Evolutionary conservation across 1,284 basidiomycete genomes (phyloP), one percentile per base, ranked within the genome.

Genomic region (Puccinia horiana): DNA sequence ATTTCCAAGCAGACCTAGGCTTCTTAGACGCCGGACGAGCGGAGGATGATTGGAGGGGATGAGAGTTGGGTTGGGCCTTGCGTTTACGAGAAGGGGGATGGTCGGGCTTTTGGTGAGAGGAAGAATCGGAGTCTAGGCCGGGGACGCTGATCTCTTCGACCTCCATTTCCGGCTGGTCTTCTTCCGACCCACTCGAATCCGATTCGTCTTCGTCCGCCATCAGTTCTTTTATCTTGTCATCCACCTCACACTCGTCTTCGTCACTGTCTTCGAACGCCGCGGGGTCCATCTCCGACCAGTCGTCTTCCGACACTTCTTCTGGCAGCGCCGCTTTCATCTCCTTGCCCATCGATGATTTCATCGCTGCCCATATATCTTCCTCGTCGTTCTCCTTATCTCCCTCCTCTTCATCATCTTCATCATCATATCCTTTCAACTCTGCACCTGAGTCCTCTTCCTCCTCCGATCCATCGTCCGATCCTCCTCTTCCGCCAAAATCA

Each of bases 1-100:
- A 89, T 84, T 90, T 89, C 87, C 92, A 87, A 88, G 92, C 93
- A 18, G 61, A 89, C 93, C 93, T 52, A 16, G 9, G 9, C 85
- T 89, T 90, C 85, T 65, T 63, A 29, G 40, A 2, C 82, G 86
- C 87, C 61, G 84, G 84, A 20, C 89, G 89, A 44, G 88, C 89
- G 8, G 87, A 88, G 20, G 85, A 76, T 58, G 86, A 85, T 37
- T 85, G n/a, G 11, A 85, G 67, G 75, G 85, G 85, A 29, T 82
- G 84, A 56, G 20, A 61, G 35, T 16, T 61, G 56, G 58, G 42
- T 2, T 26, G 84, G 82, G 61, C 8, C 37, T 75, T 58, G 18
- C 84, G 84, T 26, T 83, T 83, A 35, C 83, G 83, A 20, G 83
- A 37, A 23, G 42, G 18, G 20, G 26, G 32, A 83, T 73, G 77